Evolutionary conservation across 306 rosid species (phyloP).

Genomic region (Quercus engelmannii): DNA sequence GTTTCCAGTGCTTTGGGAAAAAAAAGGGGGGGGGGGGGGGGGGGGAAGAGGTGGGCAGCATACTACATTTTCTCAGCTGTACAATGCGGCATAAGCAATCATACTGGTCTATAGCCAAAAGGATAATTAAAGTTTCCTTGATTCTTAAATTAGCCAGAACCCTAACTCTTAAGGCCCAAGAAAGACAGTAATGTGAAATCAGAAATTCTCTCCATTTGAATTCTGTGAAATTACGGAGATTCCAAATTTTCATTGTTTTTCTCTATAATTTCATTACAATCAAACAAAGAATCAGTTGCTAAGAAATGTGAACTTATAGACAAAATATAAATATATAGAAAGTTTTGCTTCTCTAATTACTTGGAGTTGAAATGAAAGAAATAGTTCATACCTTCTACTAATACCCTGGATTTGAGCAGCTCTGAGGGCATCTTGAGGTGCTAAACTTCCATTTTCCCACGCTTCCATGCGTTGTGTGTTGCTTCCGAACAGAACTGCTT

Average conservation of each 20-base stretch:
- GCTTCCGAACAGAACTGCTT: constrained; percentile 59
- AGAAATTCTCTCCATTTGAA: background rate
- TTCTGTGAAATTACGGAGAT: background rate
- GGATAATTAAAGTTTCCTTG: background rate
- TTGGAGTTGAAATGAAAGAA: background rate
- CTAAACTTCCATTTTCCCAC: constrained; percentile 55
- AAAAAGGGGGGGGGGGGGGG: background rate
- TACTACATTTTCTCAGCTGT: background rate
- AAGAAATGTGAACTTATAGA: background rate
- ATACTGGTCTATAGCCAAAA: background rate
- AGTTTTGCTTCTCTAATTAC: background rate
- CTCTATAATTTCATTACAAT: no score
- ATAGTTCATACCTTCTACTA: constrained; percentile 56
- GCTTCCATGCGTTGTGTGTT: constrained; percentile 44
- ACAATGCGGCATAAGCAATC: background rate
- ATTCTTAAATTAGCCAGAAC: background rate
- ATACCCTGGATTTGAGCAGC: constrained; percentile 86
- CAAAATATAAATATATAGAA: background rate
- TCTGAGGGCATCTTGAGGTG: constrained; percentile 53
- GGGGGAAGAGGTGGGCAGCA: background rate
- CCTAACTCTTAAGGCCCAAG: background rate
- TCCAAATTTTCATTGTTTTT: background rate
- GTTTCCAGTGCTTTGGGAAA: background rate
- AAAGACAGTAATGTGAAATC: background rate
- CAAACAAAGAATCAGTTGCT: background rate